These are phyloP conservation scores for Beta lomatogona DNA, from an alignment of 179 eudicot genomes.

Conservation along the genomic window DNA sequence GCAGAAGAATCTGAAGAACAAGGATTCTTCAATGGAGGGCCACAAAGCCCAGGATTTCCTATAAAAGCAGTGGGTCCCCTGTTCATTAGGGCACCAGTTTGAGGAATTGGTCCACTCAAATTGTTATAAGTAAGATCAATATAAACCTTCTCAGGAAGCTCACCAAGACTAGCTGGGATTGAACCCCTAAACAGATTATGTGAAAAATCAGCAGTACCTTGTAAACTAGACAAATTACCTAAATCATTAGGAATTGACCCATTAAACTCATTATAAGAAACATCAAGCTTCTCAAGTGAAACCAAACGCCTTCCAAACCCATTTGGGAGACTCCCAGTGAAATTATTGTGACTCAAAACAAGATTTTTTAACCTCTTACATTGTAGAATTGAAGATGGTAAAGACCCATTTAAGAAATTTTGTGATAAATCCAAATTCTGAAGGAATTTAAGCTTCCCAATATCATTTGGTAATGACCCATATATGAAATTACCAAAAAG, in stretches of 20 bases:
- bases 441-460: conserved; percentile 69
- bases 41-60: conserved; percentile 89
- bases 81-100: conserved; percentile 86
- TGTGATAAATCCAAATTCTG: conserved; percentile 78
- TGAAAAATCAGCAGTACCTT: conserved; percentile 93
- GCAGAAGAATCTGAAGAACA: conserved; percentile 50
- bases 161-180: conserved; percentile 85
- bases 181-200: conserved; percentile 84
- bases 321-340: conserved; percentile 70
- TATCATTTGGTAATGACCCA: conserved; percentile 71
- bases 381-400: conserved; percentile 62
- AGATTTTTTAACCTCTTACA: conserved; percentile 73
- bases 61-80: conserved; percentile 97
- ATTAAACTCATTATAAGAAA: conserved; percentile 64
- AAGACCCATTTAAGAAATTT: conserved; percentile 79
- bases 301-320: conserved; percentile 71
- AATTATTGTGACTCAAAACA: conserved; percentile 65
- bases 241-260: conserved; percentile 73
- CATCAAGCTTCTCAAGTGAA: conserved; percentile 65
- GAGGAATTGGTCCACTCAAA: conserved; percentile 89
- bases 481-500: conserved; percentile 79
- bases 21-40: conserved; percentile 80
- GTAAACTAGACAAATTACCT: conserved; percentile 73
- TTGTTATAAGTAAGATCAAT: conserved; percentile 87
- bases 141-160: conserved; percentile 93